Evolutionary conservation across 192 early-diverging fungal genomes (phyloP), one percentile per base, ranked within the genome.

Genomic region (Mortierella hygrophila): DNA sequence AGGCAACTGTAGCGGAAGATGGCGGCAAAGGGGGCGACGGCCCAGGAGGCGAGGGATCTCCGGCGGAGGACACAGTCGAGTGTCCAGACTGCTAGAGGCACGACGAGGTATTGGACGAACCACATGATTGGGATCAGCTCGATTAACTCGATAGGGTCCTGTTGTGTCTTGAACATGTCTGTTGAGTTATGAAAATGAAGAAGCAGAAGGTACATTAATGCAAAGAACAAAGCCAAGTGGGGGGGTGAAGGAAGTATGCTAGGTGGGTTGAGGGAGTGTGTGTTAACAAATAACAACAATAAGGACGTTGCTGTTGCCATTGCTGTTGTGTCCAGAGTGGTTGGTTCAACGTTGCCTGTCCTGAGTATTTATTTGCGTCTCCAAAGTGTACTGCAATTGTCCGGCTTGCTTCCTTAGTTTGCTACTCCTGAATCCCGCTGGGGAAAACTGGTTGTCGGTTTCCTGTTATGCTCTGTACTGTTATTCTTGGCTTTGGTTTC

Each of bases 21-120:
- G 13, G 60, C 60, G 29, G 11, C 0, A 29, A 65, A 65, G 60
- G 60, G 60, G 11, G 29, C 11, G 1, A 15, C 29, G 26, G 29
- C 60, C 60, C 60, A 65, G 60, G 60, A 29, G 11, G 60, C 60
- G 11, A 65, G 60, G 26, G 60, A 65, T 65, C 60, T 65, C 60
- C 60, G 29, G 60, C 60, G 60, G n/a, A 65, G 11, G 29, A 65
- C 29, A 13, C 26, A 65, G 11, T 65, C 60, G 13, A 65, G 29
- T 29, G 60, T n/a, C 60, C 60, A 65, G 29, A 65, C 60, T 26
- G 29, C 60, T 10, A 65, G 13, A 8, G 60, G 60, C 60, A 65
- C 60, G 13, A 65, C 60, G 1, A 65, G 60, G 60, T 65, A 65
- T 65, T 65, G 60, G 3, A 65, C 60, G 26, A 65, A 65, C 60